Evolutionary conservation across 805 yeast species (phyloP).

Genomic region (Allodekkera sacchari): DNA sequence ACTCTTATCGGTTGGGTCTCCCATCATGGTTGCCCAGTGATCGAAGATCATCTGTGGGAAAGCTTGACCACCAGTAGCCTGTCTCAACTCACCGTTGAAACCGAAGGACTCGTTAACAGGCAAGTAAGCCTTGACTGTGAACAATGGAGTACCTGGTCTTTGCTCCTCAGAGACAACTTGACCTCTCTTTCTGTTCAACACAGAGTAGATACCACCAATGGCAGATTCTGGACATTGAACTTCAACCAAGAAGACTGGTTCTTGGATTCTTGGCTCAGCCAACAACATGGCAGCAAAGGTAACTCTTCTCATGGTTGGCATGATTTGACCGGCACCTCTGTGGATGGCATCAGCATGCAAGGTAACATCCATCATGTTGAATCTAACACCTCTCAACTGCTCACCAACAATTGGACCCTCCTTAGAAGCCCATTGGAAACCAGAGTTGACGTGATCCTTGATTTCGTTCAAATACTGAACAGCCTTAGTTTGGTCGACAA

Average conservation of each 20-base stretch:
- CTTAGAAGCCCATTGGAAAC: slow-evolving; percentile 99
- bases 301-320: slow-evolving; percentile 99
- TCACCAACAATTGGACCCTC: slow-evolving; percentile 99
- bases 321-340: slow-evolving; percentile 99
- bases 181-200: slow-evolving; percentile 99
- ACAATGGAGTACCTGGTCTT: slow-evolving; percentile 99
- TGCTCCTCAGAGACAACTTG: slow-evolving; percentile 99
- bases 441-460: slow-evolving; percentile 99
- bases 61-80: slow-evolving; percentile 99
- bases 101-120: slow-evolving; percentile 99
- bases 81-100: slow-evolving; percentile 99
- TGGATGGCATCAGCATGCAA: slow-evolving; percentile 99
- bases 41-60: slow-evolving; percentile 99
- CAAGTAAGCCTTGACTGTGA: slow-evolving; percentile 99
- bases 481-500: slow-evolving; percentile 99
- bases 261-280: slow-evolving; percentile 98
- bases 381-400: slow-evolving; percentile 90
- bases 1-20: slow-evolving; percentile 88
- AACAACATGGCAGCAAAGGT: slow-evolving; percentile 96
- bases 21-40: slow-evolving; percentile 89
- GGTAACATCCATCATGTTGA: slow-evolving; percentile 98
- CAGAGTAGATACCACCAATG: slow-evolving; percentile 99
- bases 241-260: slow-evolving; percentile 98
- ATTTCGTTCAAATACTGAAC: slow-evolving; percentile 98
- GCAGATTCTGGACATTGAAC: slow-evolving; percentile 99